Evolutionary conservation across 2,329 filamentous ascomycete species (phyloP), one percentile per base, ranked within the genome.

Genomic region (Rhinocladiella similis): DNA sequence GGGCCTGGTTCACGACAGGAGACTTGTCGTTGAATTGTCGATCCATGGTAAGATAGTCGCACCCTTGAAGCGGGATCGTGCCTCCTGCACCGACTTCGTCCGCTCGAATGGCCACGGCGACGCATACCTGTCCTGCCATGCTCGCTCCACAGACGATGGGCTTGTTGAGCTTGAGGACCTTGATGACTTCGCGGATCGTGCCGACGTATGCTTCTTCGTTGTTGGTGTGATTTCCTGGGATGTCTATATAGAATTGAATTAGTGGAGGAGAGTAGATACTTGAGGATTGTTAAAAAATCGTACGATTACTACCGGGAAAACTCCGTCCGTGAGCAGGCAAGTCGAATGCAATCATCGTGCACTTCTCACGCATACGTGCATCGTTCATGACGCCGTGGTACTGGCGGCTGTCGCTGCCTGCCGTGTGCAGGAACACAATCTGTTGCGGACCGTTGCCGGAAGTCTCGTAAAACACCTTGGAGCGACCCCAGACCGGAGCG

Each of bases 331-430:
- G 79, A 2, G 75, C 77, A 0, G 78, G 79, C 9, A 80, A 68
- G 62, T 80, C 78, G 46, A 80, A 78, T 1, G 75, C 75, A 43
- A 74, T 75, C 77, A 80, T 80, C 18, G 71, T 75, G 54, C 75
- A 79, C 51, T 69, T 75, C 65, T 77, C 72, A 18, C 73, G 69
- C 75, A 79, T 78, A 12, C 69, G 67, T 25, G 67, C 54, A 53
- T 80, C 72, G 53, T 80, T 80, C 76, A 81, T 75, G 1, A 81
- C 77, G 18, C 78, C 77, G 50, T 81, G 78, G 50, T 80, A 80
- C 62, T 80, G 77, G 25, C 78, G 66, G 25, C 71, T 69, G 58
- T 81, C 78, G 47, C 73, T 75, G 2, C 77, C 77, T 13, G 75
- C 75, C 0, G 75, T 77, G 57, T 78, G 76, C 4, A 75, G 64